Evolutionary conservation across 768 basidiomycete genomes (phyloP).

Genomic region (Suillus brevipes): DNA sequence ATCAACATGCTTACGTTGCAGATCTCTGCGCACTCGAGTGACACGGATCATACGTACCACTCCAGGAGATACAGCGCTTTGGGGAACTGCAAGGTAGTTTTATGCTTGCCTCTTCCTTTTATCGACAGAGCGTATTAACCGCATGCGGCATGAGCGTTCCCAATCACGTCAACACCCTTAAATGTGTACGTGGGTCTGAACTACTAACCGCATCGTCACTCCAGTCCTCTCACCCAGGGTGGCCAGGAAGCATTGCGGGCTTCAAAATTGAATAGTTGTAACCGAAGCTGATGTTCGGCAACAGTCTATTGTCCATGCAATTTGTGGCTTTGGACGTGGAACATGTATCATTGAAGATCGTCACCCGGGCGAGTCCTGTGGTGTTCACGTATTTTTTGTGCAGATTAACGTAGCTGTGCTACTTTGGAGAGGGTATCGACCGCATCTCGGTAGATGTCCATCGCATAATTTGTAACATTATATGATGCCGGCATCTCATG

Average conservation of each 20-base stretch:
- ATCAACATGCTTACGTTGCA: neutral
- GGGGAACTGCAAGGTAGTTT: neutral
- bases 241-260: neutral
- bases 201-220: neutral
- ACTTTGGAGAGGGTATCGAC: neutral
- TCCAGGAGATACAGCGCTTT: neutral
- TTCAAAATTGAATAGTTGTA: neutral
- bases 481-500: neutral
- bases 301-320: neutral
- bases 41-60: neutral
- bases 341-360: neutral
- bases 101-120: neutral
- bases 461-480: neutral
- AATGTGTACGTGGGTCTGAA: neutral
- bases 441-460: neutral
- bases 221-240: neutral
- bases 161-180: constrained; percentile 7
- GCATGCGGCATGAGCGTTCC: neutral
- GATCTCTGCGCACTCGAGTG: neutral
- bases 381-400: neutral
- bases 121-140: neutral
- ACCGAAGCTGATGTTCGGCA: neutral
- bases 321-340: neutral
- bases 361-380: neutral
- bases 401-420: neutral